These are phyloP conservation scores for Naganishia sp. DNA, from an alignment of 1,284 basidiomycete species.

Conservation along the genomic window DNA sequence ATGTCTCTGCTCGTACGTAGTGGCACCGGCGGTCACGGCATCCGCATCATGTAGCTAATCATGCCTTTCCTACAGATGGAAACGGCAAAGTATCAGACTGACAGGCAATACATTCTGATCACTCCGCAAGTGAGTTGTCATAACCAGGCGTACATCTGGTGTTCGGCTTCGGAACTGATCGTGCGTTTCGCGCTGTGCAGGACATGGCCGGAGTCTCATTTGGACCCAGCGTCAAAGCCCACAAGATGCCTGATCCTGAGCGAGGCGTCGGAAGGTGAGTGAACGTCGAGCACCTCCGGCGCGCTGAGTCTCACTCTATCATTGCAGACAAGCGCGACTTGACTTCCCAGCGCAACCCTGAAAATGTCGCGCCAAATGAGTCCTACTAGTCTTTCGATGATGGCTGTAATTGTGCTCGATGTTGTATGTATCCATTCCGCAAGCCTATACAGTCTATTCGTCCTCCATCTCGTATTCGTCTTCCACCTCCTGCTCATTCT, in stretches of 20 bases:
- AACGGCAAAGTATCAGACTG: constrained; percentile 75
- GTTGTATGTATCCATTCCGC: not conserved
- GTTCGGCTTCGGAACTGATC: not conserved
- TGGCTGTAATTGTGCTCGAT: not conserved
- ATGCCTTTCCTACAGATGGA: constrained; percentile 63
- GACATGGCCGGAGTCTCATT: constrained; percentile 48
- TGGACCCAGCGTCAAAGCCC: constrained; percentile 40
- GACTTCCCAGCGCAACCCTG: constrained; percentile 11
- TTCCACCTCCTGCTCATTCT: constrained; percentile 46
- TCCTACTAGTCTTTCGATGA: no score
- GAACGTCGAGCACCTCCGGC: not conserved
- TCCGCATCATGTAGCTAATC: not conserved
- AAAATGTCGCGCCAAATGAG: not conserved
- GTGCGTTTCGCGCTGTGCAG: constrained; percentile 29
- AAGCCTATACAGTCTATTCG: constrained; percentile 38
- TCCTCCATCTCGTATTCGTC: constrained; percentile 46
- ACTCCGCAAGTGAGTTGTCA: constrained; percentile 62
- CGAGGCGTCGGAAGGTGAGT: constrained; percentile 33
- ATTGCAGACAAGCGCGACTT: constrained; percentile 14
- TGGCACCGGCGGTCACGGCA: constrained; percentile 3
- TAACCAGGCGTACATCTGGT: not conserved
- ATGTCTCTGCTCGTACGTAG: constrained; percentile 83
- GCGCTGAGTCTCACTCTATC: not conserved
- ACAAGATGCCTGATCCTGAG: constrained; percentile 47
- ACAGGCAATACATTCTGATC: constrained; percentile 88